Base-by-base conservation (phyloP, 2,329 filamentous ascomycete genomes). In the Colletotrichum gigasporum region DNA sequence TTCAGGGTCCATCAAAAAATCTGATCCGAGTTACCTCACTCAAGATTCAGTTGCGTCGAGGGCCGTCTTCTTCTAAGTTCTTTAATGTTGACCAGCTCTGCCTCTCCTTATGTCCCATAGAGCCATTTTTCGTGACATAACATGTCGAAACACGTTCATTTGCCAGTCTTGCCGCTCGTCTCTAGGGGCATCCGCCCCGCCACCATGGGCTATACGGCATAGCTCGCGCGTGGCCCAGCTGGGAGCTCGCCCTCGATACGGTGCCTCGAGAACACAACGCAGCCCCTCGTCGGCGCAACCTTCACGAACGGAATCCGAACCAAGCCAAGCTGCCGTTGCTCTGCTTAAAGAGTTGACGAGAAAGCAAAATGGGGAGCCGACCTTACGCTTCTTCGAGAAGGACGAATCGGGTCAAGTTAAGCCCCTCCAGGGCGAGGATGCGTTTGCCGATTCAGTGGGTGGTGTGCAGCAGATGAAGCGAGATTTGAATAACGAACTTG, bases 301-400 rank as follows among this genome's bases (percentile, higher is more conserved):
- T 32, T 4, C 55, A 16, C 26, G n/a, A 18, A 18, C 9, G 7
- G 48, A 52, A 5, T 4, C 61, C 20, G n/a, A 52, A 22, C 18
- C 22, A 12, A 48, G 26, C 6, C 28, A 28, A n/a, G 66, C 66
- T 14, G 54, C 64, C 7, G 44, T 59, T 14, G 45, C 64, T 4
- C 71, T 78, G 9, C 48, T 71, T 6, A 67, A 66, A 30, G 67
- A 71, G 8, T 41, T 68, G 12, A 51, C 58, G 54, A 10, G 61
- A 22, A 41, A 65, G 37, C 39, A 62, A 67, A 41, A 51, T 11
- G 69, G 56, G 14, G 62, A 65, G 11, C 35, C 66, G 20, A 67
- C 75, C 3, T 76, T 85, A 10, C 77, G 79, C 8, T 85, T 79
- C 69, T 87, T 84, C 65, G 82, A 87, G 57, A 80, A 85, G 69